Percentiles rank a stretch among this genome's conserved stretches.
phyloP scores from a whole-genome alignment of 768 basidiomycete genomes.

The Asterophora lycoperdoides region DNA sequence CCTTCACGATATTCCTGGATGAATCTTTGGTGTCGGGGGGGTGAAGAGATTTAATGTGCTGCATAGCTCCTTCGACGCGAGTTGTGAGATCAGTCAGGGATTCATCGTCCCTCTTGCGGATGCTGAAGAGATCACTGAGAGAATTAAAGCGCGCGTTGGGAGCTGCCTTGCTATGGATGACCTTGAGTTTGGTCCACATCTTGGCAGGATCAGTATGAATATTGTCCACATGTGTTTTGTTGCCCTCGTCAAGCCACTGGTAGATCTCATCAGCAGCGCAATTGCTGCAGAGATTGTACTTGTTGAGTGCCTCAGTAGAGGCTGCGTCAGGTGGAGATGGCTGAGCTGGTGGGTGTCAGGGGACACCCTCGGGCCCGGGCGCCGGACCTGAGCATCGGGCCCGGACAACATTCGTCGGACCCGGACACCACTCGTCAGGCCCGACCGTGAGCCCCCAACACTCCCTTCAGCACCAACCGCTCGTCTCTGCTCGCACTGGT shows the following conservation, averaged over 20 bases:
- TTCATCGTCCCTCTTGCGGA: background rate
- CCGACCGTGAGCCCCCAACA: too few species aligned
- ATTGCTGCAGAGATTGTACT: too few species aligned
- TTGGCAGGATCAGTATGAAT: background rate
- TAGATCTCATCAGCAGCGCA: too few species aligned
- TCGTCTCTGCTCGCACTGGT: too few species aligned
- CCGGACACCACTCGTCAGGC: too few species aligned
- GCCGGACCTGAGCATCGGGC: too few species aligned
- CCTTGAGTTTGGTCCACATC: background rate
- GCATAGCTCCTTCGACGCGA: slow-evolving; percentile 1
- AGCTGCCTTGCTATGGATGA: background rate
- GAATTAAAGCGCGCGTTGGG: slow-evolving; percentile 1
- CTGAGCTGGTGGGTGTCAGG: too few species aligned
- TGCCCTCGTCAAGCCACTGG: slow-evolving; percentile 1
- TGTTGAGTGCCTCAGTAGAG: too few species aligned
- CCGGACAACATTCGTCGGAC: too few species aligned
- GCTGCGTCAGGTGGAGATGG: too few species aligned
- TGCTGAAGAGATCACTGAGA: background rate
- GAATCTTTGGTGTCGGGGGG: background rate
- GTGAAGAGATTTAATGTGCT: background rate
- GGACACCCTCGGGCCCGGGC: too few species aligned
- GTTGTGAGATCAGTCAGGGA: background rate
- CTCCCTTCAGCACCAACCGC: too few species aligned
- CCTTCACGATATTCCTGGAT: background rate
- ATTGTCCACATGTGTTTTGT: slow-evolving; percentile 1